Evolutionary conservation across 2,329 filamentous ascomycete genomes (phyloP).

Genomic region (Truncatella angustata): DNA sequence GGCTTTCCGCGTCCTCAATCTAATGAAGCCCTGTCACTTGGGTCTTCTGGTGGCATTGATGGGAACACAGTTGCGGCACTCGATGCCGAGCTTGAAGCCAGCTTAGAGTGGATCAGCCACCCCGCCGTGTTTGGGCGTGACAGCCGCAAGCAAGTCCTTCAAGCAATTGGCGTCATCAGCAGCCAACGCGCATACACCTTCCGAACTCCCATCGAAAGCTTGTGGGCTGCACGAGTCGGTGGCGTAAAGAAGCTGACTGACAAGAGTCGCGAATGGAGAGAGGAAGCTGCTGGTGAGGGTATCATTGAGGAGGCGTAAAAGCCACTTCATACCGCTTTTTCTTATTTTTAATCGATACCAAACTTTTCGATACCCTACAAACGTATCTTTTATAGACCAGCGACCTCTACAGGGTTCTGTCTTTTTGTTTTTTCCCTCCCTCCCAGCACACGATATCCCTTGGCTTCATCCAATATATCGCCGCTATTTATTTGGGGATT

Average conservation of each 20-base stretch:
- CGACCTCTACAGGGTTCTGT: conserved; percentile 20
- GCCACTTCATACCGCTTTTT: neutral
- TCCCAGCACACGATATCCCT: neutral
- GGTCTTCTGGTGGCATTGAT: conserved; percentile 72
- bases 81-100: conserved; percentile 85
- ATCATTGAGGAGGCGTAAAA: conserved; percentile 59
- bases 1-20: conserved; percentile 49
- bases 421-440: conserved; percentile 16
- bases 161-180: conserved; percentile 94
- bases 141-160: conserved; percentile 90
- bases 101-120: conserved; percentile 96
- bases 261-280: conserved; percentile 86
- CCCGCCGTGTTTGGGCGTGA: conserved; percentile 93
- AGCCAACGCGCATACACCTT: conserved; percentile 93
- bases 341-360: too few relatives aligned
- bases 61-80: conserved; percentile 77
- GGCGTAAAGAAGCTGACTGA: conserved; percentile 82
- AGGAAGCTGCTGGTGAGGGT: conserved; percentile 74
- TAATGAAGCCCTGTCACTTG: conserved; percentile 55
- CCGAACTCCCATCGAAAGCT: conserved; percentile 80
- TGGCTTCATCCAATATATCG: neutral
- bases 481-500: neutral
- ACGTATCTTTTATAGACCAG: conserved; percentile 16
- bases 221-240: conserved; percentile 81
- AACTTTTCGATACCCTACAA: conserved; percentile 12